Percentiles rank a stretch among this genome's conserved stretches.
Evolutionary conservation across 2,329 filamentous ascomycete genomes (phyloP).

Genomic region (Colletotrichum siamense): DNA sequence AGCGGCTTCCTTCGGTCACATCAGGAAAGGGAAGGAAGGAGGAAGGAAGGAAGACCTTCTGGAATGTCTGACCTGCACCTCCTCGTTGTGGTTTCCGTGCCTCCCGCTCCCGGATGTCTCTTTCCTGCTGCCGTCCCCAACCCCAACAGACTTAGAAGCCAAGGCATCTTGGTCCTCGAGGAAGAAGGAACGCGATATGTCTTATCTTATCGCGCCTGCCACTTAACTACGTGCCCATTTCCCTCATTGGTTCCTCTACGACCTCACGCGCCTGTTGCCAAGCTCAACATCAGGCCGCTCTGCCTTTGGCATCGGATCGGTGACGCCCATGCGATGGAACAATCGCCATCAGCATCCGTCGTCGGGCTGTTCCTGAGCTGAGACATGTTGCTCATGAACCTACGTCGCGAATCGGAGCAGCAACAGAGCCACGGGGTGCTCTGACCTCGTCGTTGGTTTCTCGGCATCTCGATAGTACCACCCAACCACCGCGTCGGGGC

Average conservation of each 20-base stretch:
- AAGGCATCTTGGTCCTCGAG: not conserved
- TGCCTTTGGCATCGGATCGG: not conserved
- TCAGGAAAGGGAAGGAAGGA: not conserved
- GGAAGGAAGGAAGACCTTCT: not conserved
- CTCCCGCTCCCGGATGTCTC: not conserved
- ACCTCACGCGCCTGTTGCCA: not conserved
- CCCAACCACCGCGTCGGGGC: not conserved
- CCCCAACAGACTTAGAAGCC: not conserved
- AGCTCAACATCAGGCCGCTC: not conserved
- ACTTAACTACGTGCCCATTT: not conserved
- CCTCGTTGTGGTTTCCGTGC: not conserved
- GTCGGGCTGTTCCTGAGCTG: not conserved
- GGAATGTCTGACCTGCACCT: not conserved
- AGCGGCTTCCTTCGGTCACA: constrained; percentile 20
- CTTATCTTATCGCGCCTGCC: not conserved
- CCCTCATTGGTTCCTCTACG: not conserved
- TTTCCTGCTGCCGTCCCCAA: not conserved
- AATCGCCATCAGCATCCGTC: not conserved
- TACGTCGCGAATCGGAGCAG: not conserved
- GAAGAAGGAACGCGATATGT: not conserved
- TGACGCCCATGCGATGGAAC: not conserved
- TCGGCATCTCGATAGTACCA: not conserved
- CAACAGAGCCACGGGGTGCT: not conserved
- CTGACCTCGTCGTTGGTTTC: not conserved
- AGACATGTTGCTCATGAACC: not conserved